Conservation (phyloP, 768 basidiomycete species). For the Stropharia rugosoannulata region DNA sequence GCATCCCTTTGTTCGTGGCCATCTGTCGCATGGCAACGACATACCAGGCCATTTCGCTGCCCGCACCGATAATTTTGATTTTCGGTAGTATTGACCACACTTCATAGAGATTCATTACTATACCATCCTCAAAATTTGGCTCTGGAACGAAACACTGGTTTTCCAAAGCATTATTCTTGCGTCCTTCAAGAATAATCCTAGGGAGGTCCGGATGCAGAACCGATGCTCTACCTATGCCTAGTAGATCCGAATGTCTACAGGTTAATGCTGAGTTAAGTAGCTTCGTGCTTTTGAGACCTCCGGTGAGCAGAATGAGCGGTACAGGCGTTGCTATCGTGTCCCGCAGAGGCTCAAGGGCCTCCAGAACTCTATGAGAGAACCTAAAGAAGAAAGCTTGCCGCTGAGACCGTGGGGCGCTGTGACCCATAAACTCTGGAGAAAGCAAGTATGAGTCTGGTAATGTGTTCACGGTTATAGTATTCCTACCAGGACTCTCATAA, state of each 20-base stretch:
- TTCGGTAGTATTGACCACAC: constrained; percentile 36
- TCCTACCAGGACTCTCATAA: constrained; percentile 72
- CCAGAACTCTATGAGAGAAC: constrained; percentile 60
- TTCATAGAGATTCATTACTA: constrained; percentile 19
- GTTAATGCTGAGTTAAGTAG: constrained; percentile 53
- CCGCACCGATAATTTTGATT: constrained; percentile 66
- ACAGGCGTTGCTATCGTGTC: constrained; percentile 19
- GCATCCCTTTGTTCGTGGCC: constrained; percentile 23
- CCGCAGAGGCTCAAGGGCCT: constrained; percentile 42
- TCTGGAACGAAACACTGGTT: constrained; percentile 35
- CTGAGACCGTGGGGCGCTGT: constrained; percentile 23
- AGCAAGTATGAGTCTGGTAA: not conserved
- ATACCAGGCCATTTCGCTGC: constrained; percentile 68
- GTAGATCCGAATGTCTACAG: constrained; percentile 62
- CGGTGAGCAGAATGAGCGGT: constrained; percentile 78
- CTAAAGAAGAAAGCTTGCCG: constrained; percentile 75
- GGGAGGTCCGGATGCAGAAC: constrained; percentile 65
- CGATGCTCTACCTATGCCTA: constrained; percentile 75
- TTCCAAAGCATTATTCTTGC: constrained; percentile 20
- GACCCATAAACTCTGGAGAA: constrained; percentile 43
- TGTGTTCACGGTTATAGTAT: not conserved
- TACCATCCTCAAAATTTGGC: constrained; percentile 29
- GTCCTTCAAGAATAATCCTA: constrained; percentile 26
- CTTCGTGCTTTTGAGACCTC: constrained; percentile 65
- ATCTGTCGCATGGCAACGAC: constrained; percentile 53